Evolutionary conservation across 345 rosid genomes (phyloP).

Genomic region (Linum lewisii): DNA sequence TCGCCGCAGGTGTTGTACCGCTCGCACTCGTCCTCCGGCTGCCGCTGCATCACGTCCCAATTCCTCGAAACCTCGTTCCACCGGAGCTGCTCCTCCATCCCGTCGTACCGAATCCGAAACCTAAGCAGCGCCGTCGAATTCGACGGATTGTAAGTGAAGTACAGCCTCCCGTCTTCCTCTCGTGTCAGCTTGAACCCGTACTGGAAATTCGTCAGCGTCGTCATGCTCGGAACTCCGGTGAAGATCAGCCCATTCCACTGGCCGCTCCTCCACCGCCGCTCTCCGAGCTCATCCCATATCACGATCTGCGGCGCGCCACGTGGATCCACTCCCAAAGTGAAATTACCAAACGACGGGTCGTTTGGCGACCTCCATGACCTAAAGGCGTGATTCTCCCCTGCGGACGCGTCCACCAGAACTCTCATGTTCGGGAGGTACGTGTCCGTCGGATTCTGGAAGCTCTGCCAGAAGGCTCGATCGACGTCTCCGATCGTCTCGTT

Average conservation of each 20-base stretch:
- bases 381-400: slow-evolving; percentile 10
- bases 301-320: slow-evolving; percentile 63
- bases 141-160: slow-evolving; percentile 42
- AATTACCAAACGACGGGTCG: slow-evolving; percentile 25
- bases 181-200: slow-evolving; percentile 48
- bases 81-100: slow-evolving; percentile 39
- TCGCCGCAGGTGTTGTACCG: slow-evolving; percentile 61
- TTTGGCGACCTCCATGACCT: slow-evolving; percentile 17
- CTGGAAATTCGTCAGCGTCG: slow-evolving; percentile 16
- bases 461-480: slow-evolving; percentile 13
- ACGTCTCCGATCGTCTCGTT: not conserved
- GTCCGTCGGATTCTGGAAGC: slow-evolving; percentile 19
- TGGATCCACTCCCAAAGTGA: slow-evolving; percentile 44
- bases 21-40: slow-evolving; percentile 55
- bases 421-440: slow-evolving; percentile 23
- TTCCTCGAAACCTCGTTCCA: slow-evolving; percentile 34
- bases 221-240: slow-evolving; percentile 47
- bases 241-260: slow-evolving; percentile 56
- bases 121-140: slow-evolving; percentile 33
- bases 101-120: slow-evolving; percentile 39
- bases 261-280: slow-evolving; percentile 70
- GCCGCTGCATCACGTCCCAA: slow-evolving; percentile 36
- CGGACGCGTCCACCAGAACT: not conserved
- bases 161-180: slow-evolving; percentile 34
- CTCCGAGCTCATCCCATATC: slow-evolving; percentile 37